Conservation (phyloP, 2,329 filamentous ascomycete genomes). For the Phialophora verrucosa region DNA sequence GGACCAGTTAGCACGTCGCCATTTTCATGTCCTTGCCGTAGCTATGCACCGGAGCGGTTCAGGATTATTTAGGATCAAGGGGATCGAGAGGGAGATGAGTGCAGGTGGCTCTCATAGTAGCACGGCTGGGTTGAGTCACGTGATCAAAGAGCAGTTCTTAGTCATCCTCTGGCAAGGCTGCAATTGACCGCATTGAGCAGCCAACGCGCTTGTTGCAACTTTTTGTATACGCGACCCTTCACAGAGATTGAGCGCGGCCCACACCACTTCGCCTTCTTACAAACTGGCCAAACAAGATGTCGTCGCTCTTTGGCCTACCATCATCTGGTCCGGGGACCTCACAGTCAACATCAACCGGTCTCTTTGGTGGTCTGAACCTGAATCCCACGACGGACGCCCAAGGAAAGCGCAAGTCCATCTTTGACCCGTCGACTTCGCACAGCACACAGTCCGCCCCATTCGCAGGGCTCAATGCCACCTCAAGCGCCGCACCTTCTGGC, state of each 20-base stretch:
- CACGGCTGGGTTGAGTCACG: neutral
- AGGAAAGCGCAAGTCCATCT: constrained; percentile 40
- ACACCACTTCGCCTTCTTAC: neutral
- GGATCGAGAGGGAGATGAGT: neutral
- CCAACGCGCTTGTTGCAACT: neutral
- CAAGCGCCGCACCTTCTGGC: constrained; percentile 22
- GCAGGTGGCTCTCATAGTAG: neutral
- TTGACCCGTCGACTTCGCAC: constrained; percentile 37
- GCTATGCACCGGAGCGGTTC: neutral
- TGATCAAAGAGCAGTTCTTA: neutral
- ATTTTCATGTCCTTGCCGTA: neutral
- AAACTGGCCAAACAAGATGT: constrained; percentile 27
- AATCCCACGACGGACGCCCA: constrained; percentile 35
- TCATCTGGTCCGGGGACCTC: constrained; percentile 26
- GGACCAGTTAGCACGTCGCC: neutral
- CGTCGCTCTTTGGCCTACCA: constrained; percentile 34
- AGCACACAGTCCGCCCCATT: constrained; percentile 23
- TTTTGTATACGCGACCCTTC: constrained; percentile 6
- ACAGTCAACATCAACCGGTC: constrained; percentile 13
- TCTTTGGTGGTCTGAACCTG: constrained; percentile 35
- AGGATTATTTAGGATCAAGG: neutral
- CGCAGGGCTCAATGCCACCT: constrained; percentile 15
- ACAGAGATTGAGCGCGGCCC: neutral
- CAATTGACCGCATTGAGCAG: constrained; percentile 1
- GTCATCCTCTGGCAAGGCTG: neutral